Percentiles rank a stretch among this genome's conserved stretches.
These are phyloP conservation scores for Apiospora kogelbergensis DNA, from an alignment of 2,329 filamentous ascomycete species.

Conservation along the genomic window DNA sequence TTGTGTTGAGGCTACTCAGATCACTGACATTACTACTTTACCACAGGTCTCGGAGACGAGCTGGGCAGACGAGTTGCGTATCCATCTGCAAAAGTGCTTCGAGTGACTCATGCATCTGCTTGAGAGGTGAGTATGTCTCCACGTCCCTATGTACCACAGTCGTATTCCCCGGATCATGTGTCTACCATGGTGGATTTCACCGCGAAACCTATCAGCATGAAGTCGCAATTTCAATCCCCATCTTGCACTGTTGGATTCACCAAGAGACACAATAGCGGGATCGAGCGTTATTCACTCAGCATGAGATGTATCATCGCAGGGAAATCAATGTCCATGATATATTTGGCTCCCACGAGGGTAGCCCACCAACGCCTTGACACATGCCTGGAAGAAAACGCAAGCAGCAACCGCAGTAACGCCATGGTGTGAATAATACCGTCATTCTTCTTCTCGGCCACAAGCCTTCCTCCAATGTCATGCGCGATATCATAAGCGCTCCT, in stretches of 20 bases:
- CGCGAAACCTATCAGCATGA: neutral
- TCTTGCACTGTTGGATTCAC: neutral
- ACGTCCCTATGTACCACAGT: neutral
- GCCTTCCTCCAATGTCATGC: neutral
- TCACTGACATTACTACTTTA: neutral
- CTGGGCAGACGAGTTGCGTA: neutral
- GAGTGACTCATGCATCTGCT: neutral
- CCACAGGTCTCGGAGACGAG: too few species aligned
- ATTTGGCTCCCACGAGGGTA: slow-evolving; percentile 10
- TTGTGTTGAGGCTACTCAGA: neutral
- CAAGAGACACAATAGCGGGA: neutral
- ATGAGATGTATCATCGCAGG: neutral
- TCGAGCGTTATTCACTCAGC: neutral
- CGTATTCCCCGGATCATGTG: neutral
- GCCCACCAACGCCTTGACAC: slow-evolving; percentile 29
- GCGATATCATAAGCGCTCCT: neutral
- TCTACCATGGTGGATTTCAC: neutral
- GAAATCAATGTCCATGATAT: slow-evolving; percentile 7
- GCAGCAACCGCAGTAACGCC: slow-evolving; percentile 25
- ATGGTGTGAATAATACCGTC: slow-evolving; percentile 15
- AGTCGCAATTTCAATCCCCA: neutral
- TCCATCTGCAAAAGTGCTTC: neutral
- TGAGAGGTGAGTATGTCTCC: neutral
- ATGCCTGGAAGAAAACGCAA: slow-evolving; percentile 22
- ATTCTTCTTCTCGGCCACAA: neutral